Base-by-base conservation (phyloP, 805 yeast genomes). In the Yarrowia sp. region DNA sequence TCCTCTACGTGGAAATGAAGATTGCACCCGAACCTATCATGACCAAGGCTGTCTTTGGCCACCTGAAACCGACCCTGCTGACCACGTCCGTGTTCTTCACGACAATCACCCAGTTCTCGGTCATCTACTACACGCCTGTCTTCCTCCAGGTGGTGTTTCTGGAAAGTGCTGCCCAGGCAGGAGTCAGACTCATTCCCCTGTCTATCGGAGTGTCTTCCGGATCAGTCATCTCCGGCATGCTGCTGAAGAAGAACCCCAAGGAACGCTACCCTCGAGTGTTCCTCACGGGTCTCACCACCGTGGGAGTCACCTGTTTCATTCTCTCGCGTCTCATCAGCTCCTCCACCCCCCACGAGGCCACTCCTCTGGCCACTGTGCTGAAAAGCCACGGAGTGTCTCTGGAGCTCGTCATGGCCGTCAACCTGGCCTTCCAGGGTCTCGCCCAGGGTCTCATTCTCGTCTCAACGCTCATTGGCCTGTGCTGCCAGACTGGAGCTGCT, bases 11-110 rank as follows among this genome's bases (percentile, higher is more conserved):
- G 41, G 78, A 75, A 53, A 35, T 22, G 14, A 71, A 63, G 14
- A 72, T 74, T 46, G 80, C 87, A 0, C 76, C 75, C 22, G 74
- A 78, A 19, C 88, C 88, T 2, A 77, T 85, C 50, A 78, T 86
- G 46, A 81, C 84, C 12, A 74, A 74, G 50, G 79, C 82, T 12
- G 76, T 86, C 12, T 72, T 85, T 46, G 74, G 61, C 9, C 48
- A 65, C 72, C 80, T 42, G 36, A 40, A 15, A 19, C 68, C 68
- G 11, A 41, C 52, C 2, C 26, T 65, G 14, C 61, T 53, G 14
- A 38, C 61, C 19, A 35, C 52, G 5, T 41, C 42, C 10, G 61
- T 52, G 9, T 65, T 65, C 19, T 65, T 65, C 61, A 65, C 61
- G 14, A 50, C 59, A 1, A 12, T 65, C 50, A 53, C 61, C 19